A percentile compares a stretch with the other conserved stretches of the same genome.
These are phyloP conservation scores for Umbellularia californica DNA, from an alignment of 164 flowering plant species.

Conservation along the genomic window DNA sequence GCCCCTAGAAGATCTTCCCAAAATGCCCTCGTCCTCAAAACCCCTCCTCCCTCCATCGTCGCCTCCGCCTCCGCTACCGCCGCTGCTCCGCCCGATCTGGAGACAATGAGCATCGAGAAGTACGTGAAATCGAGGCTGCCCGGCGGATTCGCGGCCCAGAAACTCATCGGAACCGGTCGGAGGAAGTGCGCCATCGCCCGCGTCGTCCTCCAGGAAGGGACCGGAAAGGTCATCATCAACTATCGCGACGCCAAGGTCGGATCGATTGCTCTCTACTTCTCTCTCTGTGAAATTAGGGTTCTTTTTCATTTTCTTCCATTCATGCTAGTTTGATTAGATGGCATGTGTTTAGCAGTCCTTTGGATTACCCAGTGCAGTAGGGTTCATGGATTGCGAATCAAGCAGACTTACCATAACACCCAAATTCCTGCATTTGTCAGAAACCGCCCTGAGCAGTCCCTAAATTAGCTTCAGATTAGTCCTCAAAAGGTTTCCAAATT, in stretches of 20 bases:
- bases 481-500: too few species aligned
- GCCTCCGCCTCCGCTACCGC: conserved; percentile 28
- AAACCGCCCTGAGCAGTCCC: too few species aligned
- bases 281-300: background rate
- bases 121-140: conserved; percentile 83
- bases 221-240: conserved; percentile 75
- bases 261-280: background rate
- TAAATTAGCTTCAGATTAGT: too few species aligned
- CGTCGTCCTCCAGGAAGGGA: conserved; percentile 89
- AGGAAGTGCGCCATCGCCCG: conserved; percentile 89
- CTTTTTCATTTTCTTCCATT: background rate
- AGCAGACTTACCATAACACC: too few species aligned
- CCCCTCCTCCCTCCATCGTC: conserved; percentile 18
- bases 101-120: conserved; percentile 43
- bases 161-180: conserved; percentile 73
- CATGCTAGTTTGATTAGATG: too few species aligned
- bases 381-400: too few species aligned
- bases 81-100: conserved; percentile 29
- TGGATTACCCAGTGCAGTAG: too few species aligned
- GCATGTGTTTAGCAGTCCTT: too few species aligned
- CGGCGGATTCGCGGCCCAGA: conserved; percentile 92
- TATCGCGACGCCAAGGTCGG: conserved; percentile 83
- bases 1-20: conserved; percentile 17
- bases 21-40: conserved; percentile 10
- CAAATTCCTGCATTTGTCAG: too few species aligned